Conservation (phyloP, 2,329 filamentous ascomycete genomes). For the Bisporella sp. region DNA sequence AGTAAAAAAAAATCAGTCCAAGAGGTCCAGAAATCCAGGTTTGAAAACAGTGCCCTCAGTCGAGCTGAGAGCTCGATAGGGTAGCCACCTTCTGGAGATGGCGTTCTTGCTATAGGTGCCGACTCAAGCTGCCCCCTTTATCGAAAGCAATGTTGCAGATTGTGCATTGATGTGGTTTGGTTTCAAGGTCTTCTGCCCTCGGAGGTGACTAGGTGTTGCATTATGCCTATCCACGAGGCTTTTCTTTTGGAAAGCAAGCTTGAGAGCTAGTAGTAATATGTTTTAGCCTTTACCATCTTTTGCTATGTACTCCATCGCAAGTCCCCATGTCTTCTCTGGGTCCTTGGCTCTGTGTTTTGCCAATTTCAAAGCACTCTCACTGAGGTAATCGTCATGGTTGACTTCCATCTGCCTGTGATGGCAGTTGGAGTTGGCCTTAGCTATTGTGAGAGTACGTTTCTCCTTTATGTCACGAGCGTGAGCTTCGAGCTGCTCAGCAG, state of each 20-base stretch:
- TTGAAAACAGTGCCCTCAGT: constrained; percentile 2
- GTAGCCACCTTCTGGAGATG: too few relatives aligned
- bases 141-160: too few relatives aligned
- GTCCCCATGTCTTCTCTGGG: background rate
- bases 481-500: background rate
- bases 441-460: background rate
- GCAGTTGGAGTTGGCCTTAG: background rate
- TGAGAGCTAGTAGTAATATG: background rate
- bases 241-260: background rate
- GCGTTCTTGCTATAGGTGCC: too few relatives aligned
- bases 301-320: background rate
- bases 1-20: background rate
- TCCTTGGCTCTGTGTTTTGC: background rate
- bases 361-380: background rate
- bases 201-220: too few relatives aligned
- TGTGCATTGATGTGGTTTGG: too few relatives aligned
- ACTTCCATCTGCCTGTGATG: background rate
- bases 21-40: background rate
- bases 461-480: background rate
- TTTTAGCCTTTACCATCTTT: background rate
- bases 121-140: too few relatives aligned
- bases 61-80: too few relatives aligned
- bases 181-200: too few relatives aligned
- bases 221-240: too few relatives aligned
- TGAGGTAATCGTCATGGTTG: background rate